phyloP scores from a whole-genome alignment of 176 grass and related monocot genomes.

The Carex scoparia region DNA sequence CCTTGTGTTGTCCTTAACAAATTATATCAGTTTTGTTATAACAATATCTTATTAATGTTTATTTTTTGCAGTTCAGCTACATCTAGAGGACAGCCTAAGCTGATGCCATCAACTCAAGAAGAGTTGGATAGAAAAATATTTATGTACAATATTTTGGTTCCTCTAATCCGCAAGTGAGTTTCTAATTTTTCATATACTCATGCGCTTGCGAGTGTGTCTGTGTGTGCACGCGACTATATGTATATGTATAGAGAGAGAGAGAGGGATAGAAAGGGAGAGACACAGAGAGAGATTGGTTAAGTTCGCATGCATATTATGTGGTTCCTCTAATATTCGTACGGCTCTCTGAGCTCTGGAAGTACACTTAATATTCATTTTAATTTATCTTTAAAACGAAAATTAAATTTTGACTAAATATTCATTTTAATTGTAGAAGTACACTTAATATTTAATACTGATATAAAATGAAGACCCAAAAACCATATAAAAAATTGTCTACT shows the following conservation, averaged over 20 bases:
- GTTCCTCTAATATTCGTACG: not conserved
- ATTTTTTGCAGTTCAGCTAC: slow-evolving; percentile 49
- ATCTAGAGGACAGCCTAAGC: slow-evolving; percentile 60
- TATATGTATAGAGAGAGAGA: no score
- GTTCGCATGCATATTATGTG: not conserved
- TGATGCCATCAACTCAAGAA: slow-evolving; percentile 71
- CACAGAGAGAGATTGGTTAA: no score
- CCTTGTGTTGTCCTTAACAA: not conserved
- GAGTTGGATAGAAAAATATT: slow-evolving; percentile 75
- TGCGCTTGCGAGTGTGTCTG: no score
- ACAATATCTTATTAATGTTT: not conserved
- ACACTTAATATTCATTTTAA: no score
- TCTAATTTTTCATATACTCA: not conserved
- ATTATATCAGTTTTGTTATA: not conserved
- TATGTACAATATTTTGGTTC: slow-evolving; percentile 64
- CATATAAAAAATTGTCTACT: no score
- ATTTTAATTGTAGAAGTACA: no score
- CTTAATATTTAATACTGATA: no score
- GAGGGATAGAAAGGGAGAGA: no score
- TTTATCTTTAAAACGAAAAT: no score
- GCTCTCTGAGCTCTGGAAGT: not conserved
- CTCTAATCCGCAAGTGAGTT: slow-evolving; percentile 56
- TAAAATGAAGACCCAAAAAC: no score
- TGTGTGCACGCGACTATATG: no score
- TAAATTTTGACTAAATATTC: no score